Evolutionary conservation across 2,329 filamentous ascomycete genomes (phyloP).

Genomic region (Colletotrichum nymphaeae): DNA sequence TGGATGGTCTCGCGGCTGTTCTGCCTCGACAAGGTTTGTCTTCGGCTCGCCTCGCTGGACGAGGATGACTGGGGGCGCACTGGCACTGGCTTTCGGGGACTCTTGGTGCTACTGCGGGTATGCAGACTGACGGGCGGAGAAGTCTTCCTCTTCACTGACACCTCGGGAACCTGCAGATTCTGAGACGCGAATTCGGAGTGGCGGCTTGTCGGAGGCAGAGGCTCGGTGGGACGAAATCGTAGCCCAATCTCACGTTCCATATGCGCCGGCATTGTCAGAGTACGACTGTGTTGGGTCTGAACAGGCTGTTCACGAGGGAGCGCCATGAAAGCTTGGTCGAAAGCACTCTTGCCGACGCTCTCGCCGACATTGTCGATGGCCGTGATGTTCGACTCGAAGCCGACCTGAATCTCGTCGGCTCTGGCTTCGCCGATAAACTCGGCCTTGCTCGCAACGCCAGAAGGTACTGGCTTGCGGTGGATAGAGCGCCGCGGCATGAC

Average conservation of each 20-base stretch:
- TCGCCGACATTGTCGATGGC: conserved; percentile 38
- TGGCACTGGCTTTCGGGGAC: conserved; percentile 46
- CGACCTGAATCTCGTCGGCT: conserved; percentile 34
- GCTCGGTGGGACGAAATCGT: conserved; percentile 23
- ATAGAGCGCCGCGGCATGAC: conserved; percentile 33
- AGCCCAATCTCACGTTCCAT: conserved; percentile 41
- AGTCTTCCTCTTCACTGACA: conserved; percentile 45
- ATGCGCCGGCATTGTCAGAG: conserved; percentile 46
- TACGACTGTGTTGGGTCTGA: conserved; percentile 37
- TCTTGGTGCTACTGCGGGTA: conserved; percentile 50
- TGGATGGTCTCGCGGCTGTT: conserved; percentile 38
- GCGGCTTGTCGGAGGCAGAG: not conserved
- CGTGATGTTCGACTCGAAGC: conserved; percentile 37
- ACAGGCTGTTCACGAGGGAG: not conserved
- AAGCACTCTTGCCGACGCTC: conserved; percentile 42
- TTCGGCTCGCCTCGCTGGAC: conserved; percentile 36
- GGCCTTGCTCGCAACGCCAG: not conserved
- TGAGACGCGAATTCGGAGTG: not conserved
- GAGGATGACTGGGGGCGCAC: conserved; percentile 51
- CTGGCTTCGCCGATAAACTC: conserved; percentile 3
- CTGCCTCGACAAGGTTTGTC: conserved; percentile 33
- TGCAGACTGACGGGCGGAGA: conserved; percentile 56
- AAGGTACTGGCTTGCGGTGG: conserved; percentile 31
- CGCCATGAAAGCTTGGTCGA: conserved; percentile 41
- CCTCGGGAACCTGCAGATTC: conserved; percentile 42